Base-by-base conservation (phyloP, 306 rosid species). In the Vigna trinervia region DNA sequence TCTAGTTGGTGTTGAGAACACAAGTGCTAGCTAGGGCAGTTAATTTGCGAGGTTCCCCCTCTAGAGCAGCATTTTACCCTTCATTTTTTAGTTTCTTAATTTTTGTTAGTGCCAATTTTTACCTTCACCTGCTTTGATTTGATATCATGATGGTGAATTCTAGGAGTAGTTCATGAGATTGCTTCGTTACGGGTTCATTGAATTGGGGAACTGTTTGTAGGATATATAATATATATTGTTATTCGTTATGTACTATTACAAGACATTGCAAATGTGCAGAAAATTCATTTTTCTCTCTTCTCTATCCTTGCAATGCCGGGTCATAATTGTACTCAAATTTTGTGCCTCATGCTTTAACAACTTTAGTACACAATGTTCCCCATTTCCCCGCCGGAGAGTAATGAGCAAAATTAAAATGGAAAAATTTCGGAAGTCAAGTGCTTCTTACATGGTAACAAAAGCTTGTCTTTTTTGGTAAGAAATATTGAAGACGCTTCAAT, bases 211-310 rank as follows among this genome's bases (percentile, higher is more conserved):
- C 89, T 86, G 81, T 88, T 85, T 80, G 91, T 94, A 90, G 96
- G 90, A 80, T 83, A 80, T 87, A 79, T 86, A 36, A 88, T 59
- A 59, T 65, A 65, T 66, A 66, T 41, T 85, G 83, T 78, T 87
- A 88, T 92, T 88, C 87, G 90, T 86, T 87, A 66, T 89, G 97
- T 92, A 95, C 85, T 81, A 86, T 86, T 89, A 70, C 81, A 54
- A 76, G 87, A 91, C 93, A 87, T 88, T 90, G 86, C 77, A 86
- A 88, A 89, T 91, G 97, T 92, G 98, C 97, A 96, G 94, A 87
- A 84, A 76, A 86, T 90, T 92, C 85, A 80, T 88, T 89, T 84
- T 90, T 82, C 46, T 69, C 69, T 30, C 45, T 39, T 68, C 32
- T 73, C 69, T 51, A 26, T 73, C 22, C 48, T 77, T 70, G 56